Evolutionary conservation across 1,139 yeast genomes (phyloP).

Genomic region (Yamadazyma sp.): DNA sequence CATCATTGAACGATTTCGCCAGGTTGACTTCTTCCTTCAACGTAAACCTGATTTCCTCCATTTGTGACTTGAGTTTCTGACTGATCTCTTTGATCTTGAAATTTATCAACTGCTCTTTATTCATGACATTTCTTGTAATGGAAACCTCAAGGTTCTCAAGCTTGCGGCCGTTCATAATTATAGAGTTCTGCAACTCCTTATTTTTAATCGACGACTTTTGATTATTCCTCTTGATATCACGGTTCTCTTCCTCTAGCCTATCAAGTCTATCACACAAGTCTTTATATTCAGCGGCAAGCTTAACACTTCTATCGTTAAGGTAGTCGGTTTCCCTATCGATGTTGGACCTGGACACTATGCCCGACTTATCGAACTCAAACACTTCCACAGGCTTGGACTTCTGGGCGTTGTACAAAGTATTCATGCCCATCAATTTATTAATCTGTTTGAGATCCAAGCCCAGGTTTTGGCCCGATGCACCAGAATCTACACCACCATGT

Average conservation of each 20-base stretch:
- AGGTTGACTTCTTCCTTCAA: conserved; percentile 29
- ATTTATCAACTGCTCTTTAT: conserved; percentile 27
- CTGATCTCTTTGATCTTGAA: conserved; percentile 23
- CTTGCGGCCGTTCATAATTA: conserved; percentile 20
- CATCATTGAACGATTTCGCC: conserved; percentile 28
- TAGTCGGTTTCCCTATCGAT: conserved; percentile 5
- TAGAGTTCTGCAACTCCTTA: conserved; percentile 18
- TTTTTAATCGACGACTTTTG: conserved; percentile 22
- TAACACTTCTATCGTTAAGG: conserved; percentile 1
- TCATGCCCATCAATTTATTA: conserved; percentile 14
- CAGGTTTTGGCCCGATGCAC: conserved; percentile 1
- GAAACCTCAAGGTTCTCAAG: conserved; percentile 28
- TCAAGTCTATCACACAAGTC: conserved; percentile 19
- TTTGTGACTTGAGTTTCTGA: conserved; percentile 26
- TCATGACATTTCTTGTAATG: conserved; percentile 28
- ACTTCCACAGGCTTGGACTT: conserved; percentile 2
- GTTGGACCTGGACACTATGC: not conserved
- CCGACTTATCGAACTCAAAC: conserved; percentile 3
- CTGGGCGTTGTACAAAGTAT: conserved; percentile 10
- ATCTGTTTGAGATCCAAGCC: conserved; percentile 13
- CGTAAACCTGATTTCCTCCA: conserved; percentile 32
- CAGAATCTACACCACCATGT: not conserved
- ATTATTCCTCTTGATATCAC: conserved; percentile 22
- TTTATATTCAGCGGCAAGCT: conserved; percentile 18
- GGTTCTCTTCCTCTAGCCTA: conserved; percentile 22